phyloP scores from a whole-genome alignment of 495 filamentous ascomycete species.

The Neurospora discreta region DNA sequence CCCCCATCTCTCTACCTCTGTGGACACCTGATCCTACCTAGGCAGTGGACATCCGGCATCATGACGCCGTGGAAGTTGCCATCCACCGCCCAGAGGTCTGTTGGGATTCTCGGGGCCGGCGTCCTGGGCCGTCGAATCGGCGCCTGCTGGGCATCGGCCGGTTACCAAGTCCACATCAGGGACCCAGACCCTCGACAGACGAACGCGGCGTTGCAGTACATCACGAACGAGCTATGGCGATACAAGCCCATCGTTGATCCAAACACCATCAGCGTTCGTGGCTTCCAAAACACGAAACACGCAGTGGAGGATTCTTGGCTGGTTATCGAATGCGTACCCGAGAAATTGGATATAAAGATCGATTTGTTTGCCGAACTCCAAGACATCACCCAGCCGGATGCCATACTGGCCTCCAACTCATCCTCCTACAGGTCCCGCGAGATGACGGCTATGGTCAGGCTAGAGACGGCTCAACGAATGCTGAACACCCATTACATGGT shows the following conservation, averaged over 20 bases:
- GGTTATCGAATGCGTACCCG: slow-evolving; percentile 41
- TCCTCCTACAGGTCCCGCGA: slow-evolving; percentile 34
- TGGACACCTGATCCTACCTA: background rate
- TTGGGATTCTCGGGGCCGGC: slow-evolving; percentile 14
- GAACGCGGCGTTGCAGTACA: slow-evolving; percentile 9
- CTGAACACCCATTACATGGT: slow-evolving; percentile 41
- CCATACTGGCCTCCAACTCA: slow-evolving; percentile 37
- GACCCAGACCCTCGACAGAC: slow-evolving; percentile 10
- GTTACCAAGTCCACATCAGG: slow-evolving; percentile 26
- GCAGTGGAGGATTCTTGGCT: slow-evolving; percentile 31
- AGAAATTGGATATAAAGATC: slow-evolving; percentile 36
- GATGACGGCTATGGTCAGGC: slow-evolving; percentile 29
- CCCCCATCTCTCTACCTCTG: background rate
- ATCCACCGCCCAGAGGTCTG: slow-evolving; percentile 4
- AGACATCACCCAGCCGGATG: slow-evolving; percentile 19
- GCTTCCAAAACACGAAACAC: slow-evolving; percentile 20
- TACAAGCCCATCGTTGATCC: background rate
- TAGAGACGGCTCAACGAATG: slow-evolving; percentile 17
- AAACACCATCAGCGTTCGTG: slow-evolving; percentile 3
- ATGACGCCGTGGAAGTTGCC: slow-evolving; percentile 10
- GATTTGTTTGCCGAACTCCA: slow-evolving; percentile 35
- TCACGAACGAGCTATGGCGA: background rate
- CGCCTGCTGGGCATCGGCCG: slow-evolving; percentile 18
- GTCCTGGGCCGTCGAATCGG: slow-evolving; percentile 19
- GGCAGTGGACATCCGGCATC: background rate